Evolutionary conservation across 441 rosid genomes (phyloP), one percentile per base, ranked within the genome.

Genomic region (Erodium moschatum): DNA sequence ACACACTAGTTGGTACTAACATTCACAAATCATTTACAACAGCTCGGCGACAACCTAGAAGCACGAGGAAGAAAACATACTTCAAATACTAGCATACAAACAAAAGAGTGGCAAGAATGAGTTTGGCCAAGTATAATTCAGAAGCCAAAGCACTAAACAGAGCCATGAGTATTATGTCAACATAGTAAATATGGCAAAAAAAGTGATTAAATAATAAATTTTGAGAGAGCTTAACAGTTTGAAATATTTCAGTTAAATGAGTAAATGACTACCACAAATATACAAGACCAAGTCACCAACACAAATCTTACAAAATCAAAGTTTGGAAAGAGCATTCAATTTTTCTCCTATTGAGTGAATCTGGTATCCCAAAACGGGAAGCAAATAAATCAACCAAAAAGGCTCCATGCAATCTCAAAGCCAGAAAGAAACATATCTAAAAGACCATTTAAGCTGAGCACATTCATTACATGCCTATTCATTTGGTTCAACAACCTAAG

Each of bases 31-130:
- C 79, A 76, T 75, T 71, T 68, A 81, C 77, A 69, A 16, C 81
- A 72, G 75, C 44, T 74, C 73, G 64, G 71, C 71, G 72, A 77
- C 73, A 72, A 81, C 81, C 85, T 77, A 81, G 79, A 77, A 71
- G 42, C 15, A 52, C 20, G 15, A 18, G 20, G 15, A 35, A 56
- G 68, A 21, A 29, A 64, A 56, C 21, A 4, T 38, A 74, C 52
- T 21, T n/a, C n/a, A n/a, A n/a, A 46, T 75, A 78, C 58, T 73
- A 40, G 27, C 38, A 4, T 38, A 74, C 52, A 33, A 67, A 70
- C 20, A 56, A 60, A 19, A 27, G 19, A 19, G 60, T 52, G 60
- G 60, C 60, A 13, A 58, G 54, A 67, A 66, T 50, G 54, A n/a
- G 27, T 65, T 50, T 20, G 24, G 61, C 69, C 4, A 75, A 12